These are phyloP conservation scores for Elsinoe arachidis DNA, from an alignment of 2,329 filamentous ascomycete species.

Conservation along the genomic window DNA sequence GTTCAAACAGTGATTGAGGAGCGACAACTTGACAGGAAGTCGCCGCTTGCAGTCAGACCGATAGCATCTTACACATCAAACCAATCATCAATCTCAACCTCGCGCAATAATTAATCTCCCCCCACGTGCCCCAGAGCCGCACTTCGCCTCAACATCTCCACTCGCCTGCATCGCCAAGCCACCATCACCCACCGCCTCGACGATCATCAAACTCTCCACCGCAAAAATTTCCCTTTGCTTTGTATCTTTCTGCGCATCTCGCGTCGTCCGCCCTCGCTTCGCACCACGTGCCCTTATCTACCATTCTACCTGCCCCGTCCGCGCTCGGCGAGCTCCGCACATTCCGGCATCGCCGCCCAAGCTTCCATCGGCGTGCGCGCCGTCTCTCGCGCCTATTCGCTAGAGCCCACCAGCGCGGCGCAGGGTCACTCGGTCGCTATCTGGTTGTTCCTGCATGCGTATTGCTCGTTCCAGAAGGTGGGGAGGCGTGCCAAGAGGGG, in stretches of 20 bases:
- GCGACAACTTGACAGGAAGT: too few relatives aligned
- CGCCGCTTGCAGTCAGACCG: too few relatives aligned
- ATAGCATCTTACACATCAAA: too few relatives aligned
- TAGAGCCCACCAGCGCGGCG: background rate
- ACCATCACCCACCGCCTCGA: background rate
- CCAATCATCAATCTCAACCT: too few relatives aligned
- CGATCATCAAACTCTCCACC: slow-evolving; percentile 4
- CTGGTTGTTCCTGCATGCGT: slow-evolving; percentile 2
- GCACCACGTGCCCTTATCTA: slow-evolving; percentile 6
- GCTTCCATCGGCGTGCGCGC: background rate
- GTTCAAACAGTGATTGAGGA: too few relatives aligned
- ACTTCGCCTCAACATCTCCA: background rate
- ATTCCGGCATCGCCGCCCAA: background rate
- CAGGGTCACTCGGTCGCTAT: background rate
- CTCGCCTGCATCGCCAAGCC: background rate
- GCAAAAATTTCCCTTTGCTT: background rate
- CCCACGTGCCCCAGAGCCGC: background rate
- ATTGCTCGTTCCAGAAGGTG: slow-evolving; percentile 8
- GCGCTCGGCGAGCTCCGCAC: background rate
- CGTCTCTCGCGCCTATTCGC: slow-evolving; percentile 1
- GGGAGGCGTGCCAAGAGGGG: slow-evolving; percentile 6
- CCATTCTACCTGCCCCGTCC: background rate
- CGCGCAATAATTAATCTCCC: too few relatives aligned
- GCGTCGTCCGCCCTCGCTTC: background rate
- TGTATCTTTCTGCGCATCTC: too few relatives aligned